Evolutionary conservation across 352 stramenopile species (phyloP).

Genomic region (Globisporangium spiculum): DNA sequence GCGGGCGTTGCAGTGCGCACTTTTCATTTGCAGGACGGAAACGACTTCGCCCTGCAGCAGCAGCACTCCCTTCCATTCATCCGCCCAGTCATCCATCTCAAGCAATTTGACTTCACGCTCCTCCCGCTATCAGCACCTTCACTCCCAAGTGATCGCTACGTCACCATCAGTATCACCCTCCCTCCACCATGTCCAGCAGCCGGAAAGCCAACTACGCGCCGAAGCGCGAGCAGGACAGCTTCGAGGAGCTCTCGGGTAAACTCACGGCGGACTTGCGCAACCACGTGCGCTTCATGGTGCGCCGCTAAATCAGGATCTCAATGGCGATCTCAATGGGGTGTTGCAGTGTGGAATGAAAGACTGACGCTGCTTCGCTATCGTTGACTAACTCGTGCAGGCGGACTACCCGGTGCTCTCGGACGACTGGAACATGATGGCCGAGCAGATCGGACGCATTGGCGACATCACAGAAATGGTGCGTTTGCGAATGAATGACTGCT

Average conservation of each 20-base stretch:
- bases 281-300: conserved; percentile 85
- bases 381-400: conserved; percentile 26
- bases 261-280: conserved; percentile 83
- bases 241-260: conserved; percentile 85
- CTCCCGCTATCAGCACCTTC: not conserved
- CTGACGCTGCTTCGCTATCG: not conserved
- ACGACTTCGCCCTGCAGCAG: not conserved
- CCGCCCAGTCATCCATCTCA: not conserved
- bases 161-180: not conserved
- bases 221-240: conserved; percentile 58
- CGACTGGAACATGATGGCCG: conserved; percentile 86
- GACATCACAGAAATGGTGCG: conserved; percentile 86
- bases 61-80: not conserved
- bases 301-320: not conserved
- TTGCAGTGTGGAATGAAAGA: not conserved
- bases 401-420: conserved; percentile 87
- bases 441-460: conserved; percentile 85
- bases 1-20: not conserved
- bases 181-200: conserved; percentile 28
- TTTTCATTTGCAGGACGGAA: conserved; percentile 6
- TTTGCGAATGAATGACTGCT: not conserved
- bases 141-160: not conserved
- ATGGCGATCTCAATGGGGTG: not conserved
- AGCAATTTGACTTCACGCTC: too few species aligned
- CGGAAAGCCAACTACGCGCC: conserved; percentile 67